These are phyloP conservation scores for Fraxinus greggii DNA, from an alignment of 305 asterid species.

Conservation along the genomic window DNA sequence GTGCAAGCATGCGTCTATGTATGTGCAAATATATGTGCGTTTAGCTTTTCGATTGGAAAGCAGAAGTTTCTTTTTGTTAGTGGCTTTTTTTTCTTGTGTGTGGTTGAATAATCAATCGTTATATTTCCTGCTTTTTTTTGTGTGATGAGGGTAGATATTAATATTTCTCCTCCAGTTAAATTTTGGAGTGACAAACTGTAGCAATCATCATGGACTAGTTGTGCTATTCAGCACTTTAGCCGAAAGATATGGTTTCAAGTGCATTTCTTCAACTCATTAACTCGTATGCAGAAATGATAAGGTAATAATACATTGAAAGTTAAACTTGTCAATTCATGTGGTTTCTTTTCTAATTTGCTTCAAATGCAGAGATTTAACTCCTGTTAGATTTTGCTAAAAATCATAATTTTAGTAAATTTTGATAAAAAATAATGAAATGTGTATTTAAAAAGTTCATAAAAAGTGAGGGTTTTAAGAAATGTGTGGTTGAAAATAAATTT, in stretches of 20 bases:
- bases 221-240: constrained; percentile 51
- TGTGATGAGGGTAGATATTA: constrained; percentile 28
- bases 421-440: no score
- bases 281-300: constrained; percentile 11
- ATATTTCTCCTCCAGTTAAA: constrained; percentile 18
- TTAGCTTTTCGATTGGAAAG: constrained; percentile 34
- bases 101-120: constrained; percentile 31
- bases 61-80: constrained; percentile 39
- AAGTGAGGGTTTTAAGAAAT: no score
- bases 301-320: background rate
- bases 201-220: constrained; percentile 38
- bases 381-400: background rate
- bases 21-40: background rate
- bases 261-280: constrained; percentile 37
- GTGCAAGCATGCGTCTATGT: background rate
- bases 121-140: constrained; percentile 20
- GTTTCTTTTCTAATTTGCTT: background rate
- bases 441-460: no score
- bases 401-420: no score
- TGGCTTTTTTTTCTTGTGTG: constrained; percentile 41
- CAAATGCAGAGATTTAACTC: background rate
- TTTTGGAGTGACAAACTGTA: constrained; percentile 37
- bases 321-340: background rate
- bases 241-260: constrained; percentile 52
- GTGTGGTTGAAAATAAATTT: no score